Conservation (phyloP, 257 asterid genomes). For the Jacaranda mimosifolia region DNA sequence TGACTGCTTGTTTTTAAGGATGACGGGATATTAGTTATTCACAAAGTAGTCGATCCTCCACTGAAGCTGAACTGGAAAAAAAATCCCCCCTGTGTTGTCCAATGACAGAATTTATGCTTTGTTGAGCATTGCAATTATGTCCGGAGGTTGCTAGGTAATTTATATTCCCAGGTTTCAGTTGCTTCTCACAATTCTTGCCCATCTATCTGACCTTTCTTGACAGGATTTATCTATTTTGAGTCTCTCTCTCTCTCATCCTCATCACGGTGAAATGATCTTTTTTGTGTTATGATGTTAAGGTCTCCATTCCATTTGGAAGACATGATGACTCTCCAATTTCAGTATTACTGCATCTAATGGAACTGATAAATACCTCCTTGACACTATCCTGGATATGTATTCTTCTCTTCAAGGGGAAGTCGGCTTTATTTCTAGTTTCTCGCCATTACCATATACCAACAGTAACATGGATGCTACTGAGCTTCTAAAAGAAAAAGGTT, state of each 20-base stretch:
- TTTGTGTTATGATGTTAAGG: slow-evolving; percentile 46
- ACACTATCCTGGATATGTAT: slow-evolving; percentile 80
- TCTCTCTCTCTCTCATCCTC: slow-evolving; percentile 21
- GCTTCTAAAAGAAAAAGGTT: slow-evolving; percentile 94
- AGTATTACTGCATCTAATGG: slow-evolving; percentile 84
- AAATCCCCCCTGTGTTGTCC: slow-evolving; percentile 58
- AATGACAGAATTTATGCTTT: slow-evolving; percentile 64
- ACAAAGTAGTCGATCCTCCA: slow-evolving; percentile 86
- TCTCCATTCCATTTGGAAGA: slow-evolving; percentile 77
- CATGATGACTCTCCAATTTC: slow-evolving; percentile 75
- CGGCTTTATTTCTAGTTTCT: slow-evolving; percentile 51
- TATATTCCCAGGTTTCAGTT: slow-evolving; percentile 16
- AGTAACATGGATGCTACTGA: slow-evolving; percentile 80
- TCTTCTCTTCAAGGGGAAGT: slow-evolving; percentile 79
- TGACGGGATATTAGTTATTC: slow-evolving; percentile 80
- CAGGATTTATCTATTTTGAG: no score
- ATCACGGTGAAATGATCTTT: not conserved
- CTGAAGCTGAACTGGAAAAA: slow-evolving; percentile 58
- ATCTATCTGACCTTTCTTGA: no score
- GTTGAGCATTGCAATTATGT: slow-evolving; percentile 79
- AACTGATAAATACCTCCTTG: slow-evolving; percentile 89
- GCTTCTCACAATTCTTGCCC: slow-evolving; percentile 16
- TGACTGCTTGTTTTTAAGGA: slow-evolving; percentile 50
- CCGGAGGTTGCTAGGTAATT: slow-evolving; percentile 89
- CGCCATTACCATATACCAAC: slow-evolving; percentile 57